These are phyloP conservation scores for Thuja plicata DNA, from an alignment of 83 land plant genomes.

Conservation along the genomic window DNA sequence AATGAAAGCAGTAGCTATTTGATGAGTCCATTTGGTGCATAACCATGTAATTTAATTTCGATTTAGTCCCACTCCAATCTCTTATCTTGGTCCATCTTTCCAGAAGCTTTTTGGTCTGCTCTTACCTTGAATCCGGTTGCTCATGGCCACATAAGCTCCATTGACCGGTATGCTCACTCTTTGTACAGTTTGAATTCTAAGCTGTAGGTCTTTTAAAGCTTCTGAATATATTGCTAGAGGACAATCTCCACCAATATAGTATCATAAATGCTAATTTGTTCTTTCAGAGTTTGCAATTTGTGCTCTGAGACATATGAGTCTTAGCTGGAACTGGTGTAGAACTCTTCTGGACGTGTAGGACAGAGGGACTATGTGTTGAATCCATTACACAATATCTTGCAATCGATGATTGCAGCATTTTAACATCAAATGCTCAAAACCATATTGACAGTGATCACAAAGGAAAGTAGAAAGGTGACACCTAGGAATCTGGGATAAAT, in stretches of 20 bases:
- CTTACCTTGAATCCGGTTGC: not conserved
- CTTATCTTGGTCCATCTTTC: not conserved
- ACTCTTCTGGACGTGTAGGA: not conserved
- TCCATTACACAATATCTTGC: not conserved
- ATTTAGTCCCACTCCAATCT: not conserved
- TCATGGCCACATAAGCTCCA: not conserved
- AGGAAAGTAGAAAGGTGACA: not conserved
- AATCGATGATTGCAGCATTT: not conserved
- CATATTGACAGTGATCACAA: not conserved
- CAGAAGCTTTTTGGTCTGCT: not conserved
- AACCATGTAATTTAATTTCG: too few relatives aligned
- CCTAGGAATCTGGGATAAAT: not conserved
- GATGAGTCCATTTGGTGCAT: too few relatives aligned
- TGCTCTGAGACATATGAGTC: not conserved
- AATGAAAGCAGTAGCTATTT: too few relatives aligned
- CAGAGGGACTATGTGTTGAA: not conserved
- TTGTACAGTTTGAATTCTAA: not conserved
- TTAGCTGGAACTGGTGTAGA: not conserved
- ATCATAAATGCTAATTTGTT: not conserved
- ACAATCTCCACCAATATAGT: not conserved
- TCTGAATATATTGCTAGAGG: not conserved
- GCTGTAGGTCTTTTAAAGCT: not conserved
- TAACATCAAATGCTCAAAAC: not conserved
- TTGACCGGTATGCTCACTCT: not conserved
- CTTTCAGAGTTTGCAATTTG: not conserved